Conservation (phyloP, 2,329 filamentous ascomycete genomes). For the Chaetomiaceae sp. region DNA sequence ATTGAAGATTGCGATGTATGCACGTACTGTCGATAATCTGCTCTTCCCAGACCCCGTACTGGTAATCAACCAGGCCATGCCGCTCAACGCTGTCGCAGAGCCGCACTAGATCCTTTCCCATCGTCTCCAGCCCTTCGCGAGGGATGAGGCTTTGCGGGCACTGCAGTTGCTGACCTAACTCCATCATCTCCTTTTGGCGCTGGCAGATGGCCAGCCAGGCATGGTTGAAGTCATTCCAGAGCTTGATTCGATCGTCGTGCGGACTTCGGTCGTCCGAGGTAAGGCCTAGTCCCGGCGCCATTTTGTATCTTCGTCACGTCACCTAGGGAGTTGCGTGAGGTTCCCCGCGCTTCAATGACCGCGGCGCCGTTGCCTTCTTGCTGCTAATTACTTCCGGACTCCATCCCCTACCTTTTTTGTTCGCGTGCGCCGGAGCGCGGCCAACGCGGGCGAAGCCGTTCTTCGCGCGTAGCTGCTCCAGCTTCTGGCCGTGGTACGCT, state of each 20-base stretch:
- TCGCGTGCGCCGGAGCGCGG: slow-evolving; percentile 44
- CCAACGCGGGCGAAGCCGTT: slow-evolving; percentile 54
- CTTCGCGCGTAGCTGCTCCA: slow-evolving; percentile 43
- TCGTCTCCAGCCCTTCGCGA: slow-evolving; percentile 62
- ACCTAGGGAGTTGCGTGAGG: slow-evolving; percentile 17
- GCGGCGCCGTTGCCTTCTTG: slow-evolving; percentile 14
- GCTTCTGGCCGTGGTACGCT: slow-evolving; percentile 51
- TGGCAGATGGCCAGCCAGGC: slow-evolving; percentile 83
- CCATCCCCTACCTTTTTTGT: slow-evolving; percentile 22
- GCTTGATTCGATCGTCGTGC: slow-evolving; percentile 67
- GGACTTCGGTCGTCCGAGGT: slow-evolving; percentile 73
- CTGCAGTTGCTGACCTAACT: slow-evolving; percentile 51
- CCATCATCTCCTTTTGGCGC: slow-evolving; percentile 71
- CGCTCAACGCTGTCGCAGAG: slow-evolving; percentile 83
- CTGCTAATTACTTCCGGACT: slow-evolving; percentile 20
- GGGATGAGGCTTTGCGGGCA: slow-evolving; percentile 59
- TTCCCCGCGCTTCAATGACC: slow-evolving; percentile 24
- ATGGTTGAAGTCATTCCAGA: slow-evolving; percentile 94
- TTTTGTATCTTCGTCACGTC: no score
- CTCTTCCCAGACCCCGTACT: slow-evolving; percentile 95
- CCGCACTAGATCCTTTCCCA: slow-evolving; percentile 75
- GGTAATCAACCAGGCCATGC: slow-evolving; percentile 92
- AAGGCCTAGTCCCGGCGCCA: slow-evolving; percentile 60
- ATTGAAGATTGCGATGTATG: no score
- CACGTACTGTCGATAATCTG: slow-evolving; percentile 75